A percentile compares a stretch with the other conserved stretches of the same genome.
Conservation (phyloP, 2,329 filamentous ascomycete species). For the Cercospora canescens region DNA sequence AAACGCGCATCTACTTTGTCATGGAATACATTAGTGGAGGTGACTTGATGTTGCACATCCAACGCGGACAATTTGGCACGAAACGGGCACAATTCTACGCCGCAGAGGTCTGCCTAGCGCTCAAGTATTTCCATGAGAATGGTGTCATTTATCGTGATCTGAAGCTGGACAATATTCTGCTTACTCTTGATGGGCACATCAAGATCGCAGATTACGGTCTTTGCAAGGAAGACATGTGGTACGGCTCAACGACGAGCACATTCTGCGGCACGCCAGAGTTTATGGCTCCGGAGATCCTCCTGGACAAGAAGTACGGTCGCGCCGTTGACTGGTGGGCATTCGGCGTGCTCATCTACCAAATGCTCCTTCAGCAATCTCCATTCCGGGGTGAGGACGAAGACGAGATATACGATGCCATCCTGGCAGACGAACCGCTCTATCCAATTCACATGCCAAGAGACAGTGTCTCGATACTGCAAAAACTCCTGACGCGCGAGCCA, state of each 20-base stretch:
- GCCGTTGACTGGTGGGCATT: conserved; percentile 99
- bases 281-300: conserved; percentile 97
- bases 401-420: conserved; percentile 98
- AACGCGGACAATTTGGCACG: conserved; percentile 91
- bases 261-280: conserved; percentile 99
- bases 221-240: conserved; percentile 99
- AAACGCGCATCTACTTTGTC: conserved; percentile 97
- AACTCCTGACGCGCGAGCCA: conserved; percentile 91
- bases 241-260: conserved; percentile 91
- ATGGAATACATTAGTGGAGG: conserved; percentile 99
- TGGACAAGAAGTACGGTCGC: conserved; percentile 97
- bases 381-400: conserved; percentile 99
- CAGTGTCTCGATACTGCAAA: conserved; percentile 95
- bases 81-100: conserved; percentile 98
- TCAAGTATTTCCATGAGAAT: conserved; percentile 99
- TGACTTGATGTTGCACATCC: conserved; percentile 98
- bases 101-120: conserved; percentile 90
- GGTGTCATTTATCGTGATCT: conserved; percentile 92
- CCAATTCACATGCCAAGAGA: conserved; percentile 99
- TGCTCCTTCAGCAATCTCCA: conserved; percentile 97
- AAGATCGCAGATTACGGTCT: conserved; percentile 98
- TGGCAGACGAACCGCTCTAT: conserved; percentile 95
- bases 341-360: conserved; percentile 97
- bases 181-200: conserved; percentile 94
- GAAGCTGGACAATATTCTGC: conserved; percentile 83